Percentiles rank a stretch among this genome's conserved stretches.
Evolutionary conservation across 225 moss, liverwort and hornwort genomes (phyloP).

Genomic region (Climacium dendroides): DNA sequence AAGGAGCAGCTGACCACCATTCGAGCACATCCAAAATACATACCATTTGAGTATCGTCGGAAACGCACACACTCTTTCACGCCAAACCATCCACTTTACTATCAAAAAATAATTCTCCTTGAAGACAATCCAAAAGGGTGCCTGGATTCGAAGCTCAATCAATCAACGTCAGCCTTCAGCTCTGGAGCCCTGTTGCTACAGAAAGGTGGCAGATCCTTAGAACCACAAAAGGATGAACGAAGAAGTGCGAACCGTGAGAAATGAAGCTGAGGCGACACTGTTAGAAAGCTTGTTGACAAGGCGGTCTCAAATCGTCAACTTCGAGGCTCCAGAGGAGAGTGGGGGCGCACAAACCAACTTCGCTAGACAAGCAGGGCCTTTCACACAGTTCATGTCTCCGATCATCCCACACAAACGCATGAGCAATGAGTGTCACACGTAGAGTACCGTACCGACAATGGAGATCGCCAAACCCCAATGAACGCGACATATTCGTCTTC

Average conservation of each 20-base stretch:
- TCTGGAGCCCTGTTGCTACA: background rate
- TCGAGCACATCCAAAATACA: background rate
- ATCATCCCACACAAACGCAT: background rate
- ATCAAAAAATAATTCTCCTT: too few relatives aligned
- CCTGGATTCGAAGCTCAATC: too few relatives aligned
- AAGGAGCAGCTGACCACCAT: background rate
- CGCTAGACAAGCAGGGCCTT: background rate
- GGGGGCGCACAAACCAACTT: too few relatives aligned
- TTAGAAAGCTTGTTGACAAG: background rate
- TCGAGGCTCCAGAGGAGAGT: background rate
- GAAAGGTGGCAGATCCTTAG: background rate
- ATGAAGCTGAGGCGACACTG: background rate
- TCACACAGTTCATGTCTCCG: background rate
- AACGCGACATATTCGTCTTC: background rate
- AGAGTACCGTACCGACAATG: background rate
- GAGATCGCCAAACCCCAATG: background rate
- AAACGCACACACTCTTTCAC: too few relatives aligned
- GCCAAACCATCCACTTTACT: too few relatives aligned
- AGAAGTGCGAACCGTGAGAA: background rate
- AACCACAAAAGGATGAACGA: background rate
- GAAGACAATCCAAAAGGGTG: too few relatives aligned
- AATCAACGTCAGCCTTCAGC: background rate
- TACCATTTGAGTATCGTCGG: background rate
- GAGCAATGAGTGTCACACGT: background rate
- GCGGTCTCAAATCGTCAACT: background rate